These are phyloP conservation scores for Lentinula sp. DNA, from an alignment of 768 basidiomycete genomes.

Conservation along the genomic window DNA sequence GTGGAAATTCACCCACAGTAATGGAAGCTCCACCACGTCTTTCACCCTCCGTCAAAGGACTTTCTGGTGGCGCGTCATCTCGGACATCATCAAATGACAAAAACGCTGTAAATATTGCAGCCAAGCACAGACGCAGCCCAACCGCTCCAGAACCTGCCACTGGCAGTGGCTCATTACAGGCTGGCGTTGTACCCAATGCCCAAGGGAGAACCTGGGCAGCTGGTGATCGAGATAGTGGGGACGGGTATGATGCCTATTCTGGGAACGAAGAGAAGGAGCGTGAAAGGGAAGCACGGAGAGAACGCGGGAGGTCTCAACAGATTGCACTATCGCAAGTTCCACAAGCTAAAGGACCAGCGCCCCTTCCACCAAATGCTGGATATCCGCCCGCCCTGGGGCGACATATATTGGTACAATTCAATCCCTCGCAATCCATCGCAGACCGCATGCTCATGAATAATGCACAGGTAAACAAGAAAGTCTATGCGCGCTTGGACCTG, in stretches of 20 bases:
- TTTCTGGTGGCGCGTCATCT: not conserved
- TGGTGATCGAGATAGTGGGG: constrained; percentile 34
- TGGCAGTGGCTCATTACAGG: constrained; percentile 29
- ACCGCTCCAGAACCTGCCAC: constrained; percentile 58
- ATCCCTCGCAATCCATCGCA: not conserved
- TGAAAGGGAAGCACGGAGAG: not conserved
- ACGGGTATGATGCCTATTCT: constrained; percentile 18
- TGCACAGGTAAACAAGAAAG: constrained; percentile 68
- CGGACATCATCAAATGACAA: constrained; percentile 7
- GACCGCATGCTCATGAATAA: not conserved
- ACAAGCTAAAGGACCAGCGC: constrained; percentile 10
- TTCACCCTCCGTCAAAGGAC: constrained; percentile 9
- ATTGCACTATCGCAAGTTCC: constrained; percentile 22
- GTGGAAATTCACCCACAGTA: constrained; percentile 47
- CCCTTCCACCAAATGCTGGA: constrained; percentile 9
- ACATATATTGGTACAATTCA: constrained; percentile 32
- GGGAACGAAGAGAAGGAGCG: not conserved
- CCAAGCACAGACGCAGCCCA: constrained; percentile 60
- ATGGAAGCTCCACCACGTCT: constrained; percentile 17
- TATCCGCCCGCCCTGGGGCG: constrained; percentile 9
- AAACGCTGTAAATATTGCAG: constrained; percentile 23
- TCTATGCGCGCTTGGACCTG: constrained; percentile 80
- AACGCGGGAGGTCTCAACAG: constrained; percentile 15
- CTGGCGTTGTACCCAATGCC: constrained; percentile 12
- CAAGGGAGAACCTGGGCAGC: constrained; percentile 39